Conservation (phyloP, 495 filamentous ascomycete genomes). For the Hapsidospora chrysogenum region DNA sequence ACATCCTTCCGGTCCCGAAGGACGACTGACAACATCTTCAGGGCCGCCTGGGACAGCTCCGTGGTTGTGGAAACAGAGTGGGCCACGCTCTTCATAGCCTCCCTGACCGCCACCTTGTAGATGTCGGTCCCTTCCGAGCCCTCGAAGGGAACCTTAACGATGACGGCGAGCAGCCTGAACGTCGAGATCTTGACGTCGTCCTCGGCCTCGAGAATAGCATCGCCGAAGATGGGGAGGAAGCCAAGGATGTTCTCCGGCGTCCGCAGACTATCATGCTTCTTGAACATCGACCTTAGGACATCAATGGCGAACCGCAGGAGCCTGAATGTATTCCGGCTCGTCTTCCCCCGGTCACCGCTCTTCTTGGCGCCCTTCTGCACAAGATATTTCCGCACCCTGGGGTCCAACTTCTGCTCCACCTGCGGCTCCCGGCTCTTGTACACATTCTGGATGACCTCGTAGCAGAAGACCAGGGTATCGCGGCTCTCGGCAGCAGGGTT, state of each 20-base stretch:
- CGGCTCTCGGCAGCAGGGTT: constrained; percentile 61
- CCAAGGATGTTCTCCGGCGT: constrained; percentile 63
- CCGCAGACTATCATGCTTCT: constrained; percentile 63
- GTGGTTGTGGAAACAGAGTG: constrained; percentile 53
- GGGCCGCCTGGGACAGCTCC: constrained; percentile 66
- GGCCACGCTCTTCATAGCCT: constrained; percentile 51
- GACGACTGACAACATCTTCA: constrained; percentile 75
- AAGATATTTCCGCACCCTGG: constrained; percentile 53
- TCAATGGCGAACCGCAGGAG: constrained; percentile 75
- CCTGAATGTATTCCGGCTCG: constrained; percentile 66
- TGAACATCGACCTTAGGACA: constrained; percentile 60
- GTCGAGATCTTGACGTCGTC: constrained; percentile 83
- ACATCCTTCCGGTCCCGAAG: constrained; percentile 64
- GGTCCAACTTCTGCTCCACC: constrained; percentile 30
- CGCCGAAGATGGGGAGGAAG: constrained; percentile 77
- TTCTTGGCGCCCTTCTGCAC: constrained; percentile 60
- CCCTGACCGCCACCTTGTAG: constrained; percentile 70
- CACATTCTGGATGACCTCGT: constrained; percentile 77
- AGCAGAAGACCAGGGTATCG: constrained; percentile 78
- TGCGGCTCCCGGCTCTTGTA: constrained; percentile 41
- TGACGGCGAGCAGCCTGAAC: constrained; percentile 63
- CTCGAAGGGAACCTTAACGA: constrained; percentile 69
- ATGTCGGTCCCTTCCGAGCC: constrained; percentile 53
- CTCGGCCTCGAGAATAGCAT: constrained; percentile 62
- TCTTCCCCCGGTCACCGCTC: constrained; percentile 43